A percentile compares a stretch with the other conserved stretches of the same genome.
Evolutionary conservation across 164 flowering plant genomes (phyloP).

Genomic region (Annona cherimola): DNA sequence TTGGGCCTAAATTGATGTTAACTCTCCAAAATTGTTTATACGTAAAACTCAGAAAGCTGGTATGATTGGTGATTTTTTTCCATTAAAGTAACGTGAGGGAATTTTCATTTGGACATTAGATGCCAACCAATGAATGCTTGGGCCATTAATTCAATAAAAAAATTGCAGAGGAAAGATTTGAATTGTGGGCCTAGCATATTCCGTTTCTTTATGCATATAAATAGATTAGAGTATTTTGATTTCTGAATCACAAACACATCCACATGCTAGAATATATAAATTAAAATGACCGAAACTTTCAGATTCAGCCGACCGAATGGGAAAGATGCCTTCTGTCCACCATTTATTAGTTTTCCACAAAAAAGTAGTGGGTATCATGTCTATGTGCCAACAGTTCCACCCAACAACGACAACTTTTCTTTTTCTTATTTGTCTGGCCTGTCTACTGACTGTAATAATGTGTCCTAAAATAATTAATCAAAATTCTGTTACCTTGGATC

Average conservation of each 20-base stretch:
- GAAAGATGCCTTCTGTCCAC: background rate
- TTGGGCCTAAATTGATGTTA: background rate
- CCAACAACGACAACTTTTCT: background rate
- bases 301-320: background rate
- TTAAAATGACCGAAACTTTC: background rate
- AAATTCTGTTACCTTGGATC: background rate
- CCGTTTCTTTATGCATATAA: background rate
- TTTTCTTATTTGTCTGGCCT: no score
- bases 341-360: background rate
- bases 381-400: background rate
- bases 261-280: slow-evolving; percentile 1
- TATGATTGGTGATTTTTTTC: background rate
- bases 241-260: background rate
- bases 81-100: background rate
- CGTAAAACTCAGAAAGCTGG: background rate
- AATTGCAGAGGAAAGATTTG: background rate
- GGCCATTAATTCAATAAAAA: background rate
- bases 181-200: background rate
- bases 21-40: no score
- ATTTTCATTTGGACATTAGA: background rate
- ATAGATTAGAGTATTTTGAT: background rate
- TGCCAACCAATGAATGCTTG: background rate
- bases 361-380: background rate
- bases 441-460: no score
- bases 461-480: no score